phyloP scores from a whole-genome alignment of 805 yeast species.

The Brettanomyces anomalus region DNA sequence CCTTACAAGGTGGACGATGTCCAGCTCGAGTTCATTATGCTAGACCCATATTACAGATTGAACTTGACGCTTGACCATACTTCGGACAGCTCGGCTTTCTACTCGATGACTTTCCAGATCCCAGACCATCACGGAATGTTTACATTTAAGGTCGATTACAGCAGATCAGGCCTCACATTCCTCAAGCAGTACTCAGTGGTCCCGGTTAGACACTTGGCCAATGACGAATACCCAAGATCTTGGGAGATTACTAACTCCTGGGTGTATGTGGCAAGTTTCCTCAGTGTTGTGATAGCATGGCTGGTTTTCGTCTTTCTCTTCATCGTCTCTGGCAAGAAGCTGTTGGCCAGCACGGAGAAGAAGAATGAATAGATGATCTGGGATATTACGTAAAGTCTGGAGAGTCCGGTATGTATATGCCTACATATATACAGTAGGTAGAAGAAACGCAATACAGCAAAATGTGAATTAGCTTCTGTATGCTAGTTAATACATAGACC shows the following conservation, averaged over 20 bases:
- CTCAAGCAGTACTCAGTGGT: conserved; percentile 59
- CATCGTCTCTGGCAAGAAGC: conserved; percentile 28
- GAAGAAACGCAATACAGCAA: too few species aligned
- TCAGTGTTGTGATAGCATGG: conserved; percentile 69
- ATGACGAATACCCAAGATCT: conserved; percentile 87
- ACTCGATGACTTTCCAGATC: conserved; percentile 49
- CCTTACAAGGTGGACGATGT: conserved; percentile 56
- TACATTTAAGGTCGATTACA: conserved; percentile 72
- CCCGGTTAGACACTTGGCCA: conserved; percentile 88
- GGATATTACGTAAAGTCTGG: neutral
- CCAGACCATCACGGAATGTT: conserved; percentile 98
- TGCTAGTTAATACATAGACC: too few species aligned
- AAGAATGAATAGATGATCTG: conserved; percentile 12
- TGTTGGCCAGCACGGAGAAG: conserved; percentile 10
- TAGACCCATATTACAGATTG: conserved; percentile 91
- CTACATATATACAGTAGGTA: too few species aligned
- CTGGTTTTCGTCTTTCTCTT: conserved; percentile 63
- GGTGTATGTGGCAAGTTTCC: conserved; percentile 74
- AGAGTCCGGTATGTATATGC: too few species aligned
- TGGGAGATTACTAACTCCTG: conserved; percentile 92
- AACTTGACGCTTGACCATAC: conserved; percentile 38
- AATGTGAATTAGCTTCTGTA: too few species aligned
- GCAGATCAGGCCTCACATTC: conserved; percentile 66
- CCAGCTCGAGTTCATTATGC: conserved; percentile 80
- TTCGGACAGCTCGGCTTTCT: conserved; percentile 37